These are phyloP conservation scores for Wickerhamomyces subpelliculosus DNA, from an alignment of 805 yeast genomes.

Conservation along the genomic window DNA sequence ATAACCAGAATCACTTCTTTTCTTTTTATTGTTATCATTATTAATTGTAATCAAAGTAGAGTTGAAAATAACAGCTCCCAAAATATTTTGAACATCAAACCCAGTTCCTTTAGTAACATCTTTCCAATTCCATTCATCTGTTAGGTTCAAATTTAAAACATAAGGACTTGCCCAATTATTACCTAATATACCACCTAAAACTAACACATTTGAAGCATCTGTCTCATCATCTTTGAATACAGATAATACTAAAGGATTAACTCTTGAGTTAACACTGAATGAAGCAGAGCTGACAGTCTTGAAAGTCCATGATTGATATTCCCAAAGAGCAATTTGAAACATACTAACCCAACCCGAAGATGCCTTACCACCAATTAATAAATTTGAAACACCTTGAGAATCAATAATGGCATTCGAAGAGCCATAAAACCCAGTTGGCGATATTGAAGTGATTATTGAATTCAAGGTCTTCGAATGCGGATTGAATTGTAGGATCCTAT, in stretches of 20 bases:
- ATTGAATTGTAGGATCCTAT: slow-evolving; percentile 39
- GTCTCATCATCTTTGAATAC: slow-evolving; percentile 29
- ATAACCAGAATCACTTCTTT: slow-evolving; percentile 23
- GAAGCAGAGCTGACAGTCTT: slow-evolving; percentile 26
- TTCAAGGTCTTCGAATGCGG: slow-evolving; percentile 26
- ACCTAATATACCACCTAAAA: slow-evolving; percentile 54
- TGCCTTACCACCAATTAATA: slow-evolving; percentile 64
- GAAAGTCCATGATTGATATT: slow-evolving; percentile 64
- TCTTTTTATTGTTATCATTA: slow-evolving; percentile 18
- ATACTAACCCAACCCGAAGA: slow-evolving; percentile 61
- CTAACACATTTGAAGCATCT: slow-evolving; percentile 30
- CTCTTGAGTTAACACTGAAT: slow-evolving; percentile 43
- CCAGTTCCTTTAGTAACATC: slow-evolving; percentile 17
- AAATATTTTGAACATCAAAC: slow-evolving; percentile 22
- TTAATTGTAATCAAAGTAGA: slow-evolving; percentile 41
- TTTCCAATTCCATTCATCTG: slow-evolving; percentile 17
- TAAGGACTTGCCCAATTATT: slow-evolving; percentile 35
- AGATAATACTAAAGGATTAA: slow-evolving; percentile 47
- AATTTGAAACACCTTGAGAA: slow-evolving; percentile 38
- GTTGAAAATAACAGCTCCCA: slow-evolving; percentile 48
- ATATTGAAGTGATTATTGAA: slow-evolving; percentile 39
- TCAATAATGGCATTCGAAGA: slow-evolving; percentile 33
- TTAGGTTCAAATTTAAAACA: slow-evolving; percentile 15
- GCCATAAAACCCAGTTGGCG: slow-evolving; percentile 51
- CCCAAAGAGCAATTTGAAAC: slow-evolving; percentile 72